phyloP scores from a whole-genome alignment of 2,329 filamentous ascomycete species.

The Venturia pyrina region DNA sequence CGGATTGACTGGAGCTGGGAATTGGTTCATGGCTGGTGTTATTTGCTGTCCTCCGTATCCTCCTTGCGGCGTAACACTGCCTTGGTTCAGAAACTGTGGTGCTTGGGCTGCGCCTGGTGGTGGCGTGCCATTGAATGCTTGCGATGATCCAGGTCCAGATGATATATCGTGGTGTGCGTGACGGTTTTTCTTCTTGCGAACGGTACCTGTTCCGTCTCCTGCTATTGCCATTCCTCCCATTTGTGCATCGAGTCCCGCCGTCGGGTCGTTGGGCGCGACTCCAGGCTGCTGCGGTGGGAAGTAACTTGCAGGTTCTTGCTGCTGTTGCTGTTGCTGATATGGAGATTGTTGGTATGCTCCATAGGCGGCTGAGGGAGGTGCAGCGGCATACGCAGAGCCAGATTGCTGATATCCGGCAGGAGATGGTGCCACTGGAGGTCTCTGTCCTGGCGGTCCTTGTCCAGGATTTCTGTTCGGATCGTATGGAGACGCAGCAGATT shows the following conservation, averaged over 20 bases:
- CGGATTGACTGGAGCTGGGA: slow-evolving; percentile 48
- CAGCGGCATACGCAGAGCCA: slow-evolving; percentile 20
- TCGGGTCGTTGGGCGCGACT: slow-evolving; percentile 22
- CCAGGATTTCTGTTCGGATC: slow-evolving; percentile 18
- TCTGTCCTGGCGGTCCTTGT: slow-evolving; percentile 20
- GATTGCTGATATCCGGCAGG: slow-evolving; percentile 35
- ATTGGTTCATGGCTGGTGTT: slow-evolving; percentile 45
- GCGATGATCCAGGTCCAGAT: slow-evolving; percentile 55
- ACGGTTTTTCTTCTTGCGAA: slow-evolving; percentile 75
- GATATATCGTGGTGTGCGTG: slow-evolving; percentile 88
- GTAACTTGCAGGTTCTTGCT: slow-evolving; percentile 29
- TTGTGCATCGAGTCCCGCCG: slow-evolving; percentile 52
- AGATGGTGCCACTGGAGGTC: slow-evolving; percentile 33
- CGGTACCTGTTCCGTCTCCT: slow-evolving; percentile 37
- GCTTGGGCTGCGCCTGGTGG: slow-evolving; percentile 37
- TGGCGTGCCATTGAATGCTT: slow-evolving; percentile 60
- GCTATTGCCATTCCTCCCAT: slow-evolving; percentile 69
- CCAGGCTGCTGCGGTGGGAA: slow-evolving; percentile 24
- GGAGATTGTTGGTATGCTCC: slow-evolving; percentile 17
- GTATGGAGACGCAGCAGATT: slow-evolving; percentile 14
- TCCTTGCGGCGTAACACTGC: slow-evolving; percentile 38
- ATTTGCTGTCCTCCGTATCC: slow-evolving; percentile 32
- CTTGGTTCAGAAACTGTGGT: slow-evolving; percentile 37
- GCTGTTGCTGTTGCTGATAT: slow-evolving; percentile 16
- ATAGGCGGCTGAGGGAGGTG: slow-evolving; percentile 16